Percentiles rank a stretch among this genome's conserved stretches.
Conservation (phyloP, 192 early-diverging fungal genomes). For the Backusella tuberculispora region DNA sequence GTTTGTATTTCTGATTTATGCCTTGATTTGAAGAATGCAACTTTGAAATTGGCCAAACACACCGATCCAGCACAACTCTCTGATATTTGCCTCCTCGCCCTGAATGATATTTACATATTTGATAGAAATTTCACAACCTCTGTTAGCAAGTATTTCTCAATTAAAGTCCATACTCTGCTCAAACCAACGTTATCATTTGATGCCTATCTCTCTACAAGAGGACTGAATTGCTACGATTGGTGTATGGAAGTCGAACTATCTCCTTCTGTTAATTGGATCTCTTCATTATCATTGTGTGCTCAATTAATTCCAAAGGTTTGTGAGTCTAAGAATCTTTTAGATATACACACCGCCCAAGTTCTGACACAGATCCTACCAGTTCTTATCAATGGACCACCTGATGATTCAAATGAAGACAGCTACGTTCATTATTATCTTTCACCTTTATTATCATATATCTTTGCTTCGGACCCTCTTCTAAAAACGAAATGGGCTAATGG, state of each 20-base stretch:
- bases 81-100: background rate
- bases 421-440: too few relatives aligned
- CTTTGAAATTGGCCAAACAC: background rate
- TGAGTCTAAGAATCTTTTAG: background rate
- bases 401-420: too few relatives aligned
- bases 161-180: background rate
- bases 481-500: too few relatives aligned
- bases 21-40: background rate
- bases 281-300: background rate
- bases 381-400: background rate
- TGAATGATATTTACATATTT: constrained; percentile 10
- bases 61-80: background rate
- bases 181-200: background rate
- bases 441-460: too few relatives aligned
- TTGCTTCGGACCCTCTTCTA: too few relatives aligned
- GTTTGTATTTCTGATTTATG: constrained; percentile 11
- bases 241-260: background rate
- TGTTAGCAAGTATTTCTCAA: background rate
- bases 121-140: background rate
- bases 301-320: background rate
- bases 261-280: background rate
- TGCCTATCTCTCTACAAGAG: background rate
- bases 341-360: background rate
- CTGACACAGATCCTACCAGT: background rate
- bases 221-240: background rate